Evolutionary conservation across 2,329 filamentous ascomycete species (phyloP).

Genomic region (Botrytis pseudocinerea): DNA sequence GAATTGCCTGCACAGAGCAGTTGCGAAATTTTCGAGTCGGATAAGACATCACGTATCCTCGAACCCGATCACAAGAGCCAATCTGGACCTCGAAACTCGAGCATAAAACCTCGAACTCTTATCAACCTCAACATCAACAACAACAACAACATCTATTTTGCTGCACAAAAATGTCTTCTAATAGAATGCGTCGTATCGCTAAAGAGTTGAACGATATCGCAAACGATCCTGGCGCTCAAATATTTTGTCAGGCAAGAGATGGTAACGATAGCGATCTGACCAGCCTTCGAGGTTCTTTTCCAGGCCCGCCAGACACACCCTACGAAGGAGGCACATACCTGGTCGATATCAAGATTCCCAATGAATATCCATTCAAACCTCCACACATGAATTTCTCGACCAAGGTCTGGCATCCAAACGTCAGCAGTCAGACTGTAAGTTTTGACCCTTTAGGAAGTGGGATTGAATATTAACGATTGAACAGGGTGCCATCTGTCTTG

Average conservation of each 20-base stretch:
- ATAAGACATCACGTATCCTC: background rate
- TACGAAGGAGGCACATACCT: conserved; percentile 83
- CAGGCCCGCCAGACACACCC: conserved; percentile 86
- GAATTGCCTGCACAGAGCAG: conserved; percentile 23
- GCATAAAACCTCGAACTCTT: background rate
- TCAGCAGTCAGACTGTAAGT: conserved; percentile 88
- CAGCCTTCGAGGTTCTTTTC: conserved; percentile 80
- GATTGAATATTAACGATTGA: conserved; percentile 34
- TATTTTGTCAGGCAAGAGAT: conserved; percentile 65
- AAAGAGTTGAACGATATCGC: conserved; percentile 79
- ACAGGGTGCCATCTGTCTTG: conserved; percentile 93
- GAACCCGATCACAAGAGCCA: background rate
- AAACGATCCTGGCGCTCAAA: conserved; percentile 73
- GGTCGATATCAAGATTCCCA: conserved; percentile 84
- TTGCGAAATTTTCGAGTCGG: background rate
- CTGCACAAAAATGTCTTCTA: conserved; percentile 38
- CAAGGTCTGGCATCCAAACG: conserved; percentile 95
- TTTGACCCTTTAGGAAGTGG: background rate
- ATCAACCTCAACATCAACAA: background rate
- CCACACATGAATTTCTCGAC: conserved; percentile 90
- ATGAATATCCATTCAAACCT: conserved; percentile 89
- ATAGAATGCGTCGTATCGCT: conserved; percentile 55
- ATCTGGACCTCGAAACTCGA: background rate
- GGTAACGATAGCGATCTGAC: conserved; percentile 64
- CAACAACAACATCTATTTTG: background rate